Conservation (phyloP, 2,329 filamentous ascomycete species). For the Exophiala alcalophila region DNA sequence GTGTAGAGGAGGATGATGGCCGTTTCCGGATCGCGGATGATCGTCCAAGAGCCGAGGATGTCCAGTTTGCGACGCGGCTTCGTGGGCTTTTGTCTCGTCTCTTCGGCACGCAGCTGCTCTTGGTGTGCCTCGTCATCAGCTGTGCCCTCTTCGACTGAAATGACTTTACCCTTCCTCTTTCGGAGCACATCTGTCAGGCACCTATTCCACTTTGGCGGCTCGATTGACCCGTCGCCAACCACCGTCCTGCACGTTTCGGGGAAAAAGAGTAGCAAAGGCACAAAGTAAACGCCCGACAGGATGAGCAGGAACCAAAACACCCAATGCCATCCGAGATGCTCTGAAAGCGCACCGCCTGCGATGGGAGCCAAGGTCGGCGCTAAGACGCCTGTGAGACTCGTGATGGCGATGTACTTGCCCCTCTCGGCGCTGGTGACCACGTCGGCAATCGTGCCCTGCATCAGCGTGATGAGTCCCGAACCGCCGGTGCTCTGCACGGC, state of each 20-base stretch:
- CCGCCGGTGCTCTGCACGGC: slow-evolving; percentile 45
- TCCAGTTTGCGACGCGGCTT: slow-evolving; percentile 1
- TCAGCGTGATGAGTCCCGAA: slow-evolving; percentile 41
- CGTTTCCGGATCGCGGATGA: slow-evolving; percentile 44
- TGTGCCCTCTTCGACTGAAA: not conserved
- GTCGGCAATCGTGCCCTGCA: slow-evolving; percentile 42
- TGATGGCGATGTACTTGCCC: slow-evolving; percentile 42
- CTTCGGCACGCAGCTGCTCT: not conserved
- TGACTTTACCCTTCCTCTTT: slow-evolving; percentile 4
- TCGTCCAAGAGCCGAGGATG: slow-evolving; percentile 37
- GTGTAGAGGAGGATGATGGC: slow-evolving; percentile 51
- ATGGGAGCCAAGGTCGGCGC: slow-evolving; percentile 51
- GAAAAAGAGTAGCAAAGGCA: slow-evolving; percentile 33
- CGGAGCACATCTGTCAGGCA: slow-evolving; percentile 27
- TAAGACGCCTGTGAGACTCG: slow-evolving; percentile 35
- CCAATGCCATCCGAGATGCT: slow-evolving; percentile 49
- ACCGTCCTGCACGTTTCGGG: slow-evolving; percentile 39
- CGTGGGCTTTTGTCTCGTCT: not conserved
- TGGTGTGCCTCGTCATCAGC: not conserved
- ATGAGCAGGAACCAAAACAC: slow-evolving; percentile 57
- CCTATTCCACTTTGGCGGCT: slow-evolving; percentile 36
- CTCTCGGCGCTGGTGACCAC: slow-evolving; percentile 41
- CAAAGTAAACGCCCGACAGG: slow-evolving; percentile 36
- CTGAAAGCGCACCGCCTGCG: slow-evolving; percentile 48
- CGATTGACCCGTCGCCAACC: slow-evolving; percentile 40